phyloP scores from a whole-genome alignment of 192 early-diverging fungal species.

The Mycoemilia scoparia region DNA sequence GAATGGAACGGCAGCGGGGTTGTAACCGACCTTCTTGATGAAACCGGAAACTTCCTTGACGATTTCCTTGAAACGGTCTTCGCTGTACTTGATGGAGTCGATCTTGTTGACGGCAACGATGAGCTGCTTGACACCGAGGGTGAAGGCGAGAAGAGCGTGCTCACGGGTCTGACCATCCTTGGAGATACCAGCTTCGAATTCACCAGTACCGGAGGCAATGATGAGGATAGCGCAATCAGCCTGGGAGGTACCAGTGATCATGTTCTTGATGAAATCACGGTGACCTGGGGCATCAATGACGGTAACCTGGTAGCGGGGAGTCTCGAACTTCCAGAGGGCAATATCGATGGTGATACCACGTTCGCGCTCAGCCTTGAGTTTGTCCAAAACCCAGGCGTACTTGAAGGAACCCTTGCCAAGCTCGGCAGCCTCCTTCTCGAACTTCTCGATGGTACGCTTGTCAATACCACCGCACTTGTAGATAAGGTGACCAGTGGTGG shows the following conservation, averaged over 20 bases:
- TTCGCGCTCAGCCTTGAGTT: slow-evolving; percentile 98
- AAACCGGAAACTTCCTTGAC: slow-evolving; percentile 86
- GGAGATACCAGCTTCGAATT: slow-evolving; percentile 95
- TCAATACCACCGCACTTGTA: slow-evolving; percentile 99
- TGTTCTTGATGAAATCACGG: slow-evolving; percentile 99
- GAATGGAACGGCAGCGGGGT: slow-evolving; percentile 80
- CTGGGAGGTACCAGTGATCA: slow-evolving; percentile 98
- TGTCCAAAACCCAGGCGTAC: slow-evolving; percentile 99
- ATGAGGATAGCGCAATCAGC: slow-evolving; percentile 96
- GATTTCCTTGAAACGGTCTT: slow-evolving; percentile 91
- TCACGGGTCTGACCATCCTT: slow-evolving; percentile 99
- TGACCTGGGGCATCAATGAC: slow-evolving; percentile 99
- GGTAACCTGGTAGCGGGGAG: slow-evolving; percentile 91
- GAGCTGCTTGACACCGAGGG: slow-evolving; percentile 95
- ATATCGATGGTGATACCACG: slow-evolving; percentile 99
- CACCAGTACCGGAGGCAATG: slow-evolving; percentile 78
- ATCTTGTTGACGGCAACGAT: slow-evolving; percentile 99
- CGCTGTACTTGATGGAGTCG: slow-evolving; percentile 91
- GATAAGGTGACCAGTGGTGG: slow-evolving; percentile 99
- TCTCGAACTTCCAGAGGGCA: slow-evolving; percentile 94
- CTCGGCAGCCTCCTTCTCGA: slow-evolving; percentile 97
- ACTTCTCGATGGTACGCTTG: slow-evolving; percentile 99
- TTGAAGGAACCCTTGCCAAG: slow-evolving; percentile 99
- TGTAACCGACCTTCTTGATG: slow-evolving; percentile 96
- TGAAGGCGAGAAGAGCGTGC: slow-evolving; percentile 95